Evolutionary conservation across 305 asterid genomes (phyloP).

Genomic region (Fraxinus xanthoxyloides): DNA sequence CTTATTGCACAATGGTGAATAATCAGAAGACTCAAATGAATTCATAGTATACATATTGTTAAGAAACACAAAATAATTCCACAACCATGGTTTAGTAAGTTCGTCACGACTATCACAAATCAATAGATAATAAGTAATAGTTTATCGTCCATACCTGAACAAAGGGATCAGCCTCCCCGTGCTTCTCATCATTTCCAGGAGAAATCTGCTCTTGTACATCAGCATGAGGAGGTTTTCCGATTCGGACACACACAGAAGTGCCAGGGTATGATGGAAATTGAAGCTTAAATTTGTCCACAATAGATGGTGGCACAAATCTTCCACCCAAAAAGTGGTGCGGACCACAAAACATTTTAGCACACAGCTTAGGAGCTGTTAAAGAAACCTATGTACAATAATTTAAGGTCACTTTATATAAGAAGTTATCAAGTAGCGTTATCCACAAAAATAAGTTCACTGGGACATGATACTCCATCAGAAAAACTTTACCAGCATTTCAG

Average conservation of each 20-base stretch:
- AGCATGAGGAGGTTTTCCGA: constrained; percentile 42
- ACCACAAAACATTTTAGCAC: constrained; percentile 50
- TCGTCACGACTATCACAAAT: not conserved
- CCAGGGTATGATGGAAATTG: constrained; percentile 47
- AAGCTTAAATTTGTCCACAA: constrained; percentile 37
- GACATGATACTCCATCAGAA: not conserved
- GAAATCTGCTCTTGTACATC: constrained; percentile 38
- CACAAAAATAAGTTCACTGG: not conserved
- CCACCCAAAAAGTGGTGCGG: constrained; percentile 52
- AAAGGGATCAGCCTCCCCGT: constrained; percentile 42
- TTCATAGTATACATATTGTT: not conserved
- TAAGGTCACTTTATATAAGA: not conserved
- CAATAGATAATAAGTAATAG: not conserved
- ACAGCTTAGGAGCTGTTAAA: constrained; percentile 51
- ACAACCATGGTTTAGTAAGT: not conserved
- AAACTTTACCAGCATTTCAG: constrained; percentile 49
- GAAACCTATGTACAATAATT: constrained; percentile 39
- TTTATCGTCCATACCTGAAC: constrained; percentile 12
- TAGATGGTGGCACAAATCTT: constrained; percentile 52
- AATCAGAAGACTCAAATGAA: not conserved
- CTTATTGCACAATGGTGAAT: not conserved
- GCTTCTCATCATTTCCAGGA: constrained; percentile 41
- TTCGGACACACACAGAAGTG: constrained; percentile 48
- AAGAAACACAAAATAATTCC: not conserved
- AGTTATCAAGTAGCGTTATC: not conserved